Evolutionary conservation across 1,284 basidiomycete species (phyloP).

Genomic region (Pseudozyma flocculosa): DNA sequence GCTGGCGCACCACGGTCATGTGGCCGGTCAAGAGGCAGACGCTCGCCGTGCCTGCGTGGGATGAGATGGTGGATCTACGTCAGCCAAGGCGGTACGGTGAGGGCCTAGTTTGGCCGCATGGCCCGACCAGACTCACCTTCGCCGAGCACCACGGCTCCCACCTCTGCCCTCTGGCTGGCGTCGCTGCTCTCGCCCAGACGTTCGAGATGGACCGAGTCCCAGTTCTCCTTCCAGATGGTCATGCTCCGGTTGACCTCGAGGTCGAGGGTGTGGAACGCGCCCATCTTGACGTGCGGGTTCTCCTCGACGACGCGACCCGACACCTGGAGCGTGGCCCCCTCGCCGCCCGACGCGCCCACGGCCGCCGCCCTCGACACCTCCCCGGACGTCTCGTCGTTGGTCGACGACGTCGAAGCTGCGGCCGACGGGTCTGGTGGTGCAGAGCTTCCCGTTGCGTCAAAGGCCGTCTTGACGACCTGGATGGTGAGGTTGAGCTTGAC

Average conservation of each 20-base stretch:
- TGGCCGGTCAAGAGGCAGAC: conserved; percentile 93
- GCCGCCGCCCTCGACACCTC: conserved; percentile 27
- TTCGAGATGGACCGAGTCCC: conserved; percentile 85
- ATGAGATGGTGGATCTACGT: not conserved
- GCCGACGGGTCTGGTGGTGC: conserved; percentile 46
- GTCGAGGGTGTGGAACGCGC: conserved; percentile 93
- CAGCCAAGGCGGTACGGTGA: too few species aligned
- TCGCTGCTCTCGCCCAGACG: conserved; percentile 83
- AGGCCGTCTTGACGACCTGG: conserved; percentile 67
- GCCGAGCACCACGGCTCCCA: conserved; percentile 92
- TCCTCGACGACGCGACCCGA: conserved; percentile 85
- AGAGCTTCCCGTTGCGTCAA: conserved; percentile 50
- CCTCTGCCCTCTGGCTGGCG: conserved; percentile 90
- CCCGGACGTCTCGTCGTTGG: conserved; percentile 20
- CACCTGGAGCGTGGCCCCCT: conserved; percentile 70
- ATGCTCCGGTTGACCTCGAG: conserved; percentile 89
- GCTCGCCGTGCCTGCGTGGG: conserved; percentile 72
- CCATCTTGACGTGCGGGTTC: conserved; percentile 87
- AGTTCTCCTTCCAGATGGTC: conserved; percentile 81
- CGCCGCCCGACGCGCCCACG: conserved; percentile 33
- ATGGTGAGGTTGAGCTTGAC: conserved; percentile 83
- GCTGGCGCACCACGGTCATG: conserved; percentile 90
- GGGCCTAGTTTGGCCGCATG: too few species aligned
- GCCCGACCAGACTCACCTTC: conserved; percentile 64
- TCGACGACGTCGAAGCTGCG: conserved; percentile 15